These are phyloP conservation scores for Blastobotrys apis DNA, from an alignment of 1,139 yeast genomes.

Conservation along the genomic window DNA sequence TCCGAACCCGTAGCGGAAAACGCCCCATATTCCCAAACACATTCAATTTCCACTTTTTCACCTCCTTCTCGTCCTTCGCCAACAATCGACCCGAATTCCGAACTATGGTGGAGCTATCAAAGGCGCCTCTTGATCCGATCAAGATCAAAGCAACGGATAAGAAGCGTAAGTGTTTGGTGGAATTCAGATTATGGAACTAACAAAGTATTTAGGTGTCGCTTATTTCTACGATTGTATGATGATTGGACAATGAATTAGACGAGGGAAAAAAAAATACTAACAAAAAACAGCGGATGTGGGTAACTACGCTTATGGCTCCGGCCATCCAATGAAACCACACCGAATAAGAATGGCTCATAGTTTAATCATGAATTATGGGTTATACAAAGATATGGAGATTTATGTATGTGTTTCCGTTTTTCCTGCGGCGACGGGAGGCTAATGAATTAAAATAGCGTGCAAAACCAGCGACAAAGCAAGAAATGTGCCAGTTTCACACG, in stretches of 20 bases:
- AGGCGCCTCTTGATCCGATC: slow-evolving; percentile 53
- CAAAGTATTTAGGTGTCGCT: slow-evolving; percentile 45
- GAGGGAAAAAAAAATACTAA: slow-evolving; percentile 2
- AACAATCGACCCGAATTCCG: background rate
- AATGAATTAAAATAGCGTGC: slow-evolving; percentile 47
- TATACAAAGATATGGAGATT: slow-evolving; percentile 95
- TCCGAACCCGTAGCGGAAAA: background rate
- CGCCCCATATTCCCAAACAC: background rate
- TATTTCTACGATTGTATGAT: slow-evolving; percentile 52
- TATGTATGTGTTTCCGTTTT: slow-evolving; percentile 41
- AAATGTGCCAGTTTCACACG: slow-evolving; percentile 97
- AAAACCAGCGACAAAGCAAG: slow-evolving; percentile 97
- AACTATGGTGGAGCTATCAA: slow-evolving; percentile 11
- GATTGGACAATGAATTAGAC: too few relatives aligned
- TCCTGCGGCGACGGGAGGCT: background rate
- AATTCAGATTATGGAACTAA: background rate
- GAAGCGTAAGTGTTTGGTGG: slow-evolving; percentile 41
- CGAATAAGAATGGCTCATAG: slow-evolving; percentile 98
- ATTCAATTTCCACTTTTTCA: background rate
- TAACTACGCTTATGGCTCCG: slow-evolving; percentile 96
- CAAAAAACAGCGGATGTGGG: slow-evolving; percentile 69
- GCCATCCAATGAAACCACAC: slow-evolving; percentile 98
- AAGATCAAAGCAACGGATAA: slow-evolving; percentile 54
- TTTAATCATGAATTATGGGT: slow-evolving; percentile 92
- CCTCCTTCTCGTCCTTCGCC: background rate